A percentile compares a stretch with the other conserved stretches of the same genome.
phyloP scores from a whole-genome alignment of 257 asterid species.

The Ligustrum vulgare region DNA sequence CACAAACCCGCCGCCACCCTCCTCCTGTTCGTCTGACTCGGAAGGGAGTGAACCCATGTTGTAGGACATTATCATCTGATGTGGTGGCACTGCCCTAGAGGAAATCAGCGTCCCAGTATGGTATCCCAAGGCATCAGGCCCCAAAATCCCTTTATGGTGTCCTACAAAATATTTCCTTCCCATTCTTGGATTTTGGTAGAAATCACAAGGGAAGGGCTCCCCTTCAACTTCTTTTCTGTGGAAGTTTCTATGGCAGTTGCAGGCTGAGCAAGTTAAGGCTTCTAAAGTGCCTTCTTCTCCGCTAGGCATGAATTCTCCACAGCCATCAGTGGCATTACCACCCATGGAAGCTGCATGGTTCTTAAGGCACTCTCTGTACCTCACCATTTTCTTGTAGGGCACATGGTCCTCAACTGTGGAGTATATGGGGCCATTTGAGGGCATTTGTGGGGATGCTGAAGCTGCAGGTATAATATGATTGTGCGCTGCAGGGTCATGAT shows the following conservation, averaged over 20 bases:
- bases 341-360: slow-evolving; percentile 97
- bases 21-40: slow-evolving; percentile 65
- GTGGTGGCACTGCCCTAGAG: slow-evolving; percentile 40
- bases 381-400: slow-evolving; percentile 47
- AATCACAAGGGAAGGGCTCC: slow-evolving; percentile 40
- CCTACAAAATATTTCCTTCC: slow-evolving; percentile 53
- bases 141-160: slow-evolving; percentile 32
- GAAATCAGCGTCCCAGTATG: slow-evolving; percentile 29
- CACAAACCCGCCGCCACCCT: slow-evolving; percentile 20
- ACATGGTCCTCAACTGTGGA: slow-evolving; percentile 31
- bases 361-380: slow-evolving; percentile 78
- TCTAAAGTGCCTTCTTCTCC: slow-evolving; percentile 79
- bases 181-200: slow-evolving; percentile 35
- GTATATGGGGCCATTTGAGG: slow-evolving; percentile 38
- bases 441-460: slow-evolving; percentile 28
- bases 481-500: slow-evolving; percentile 40
- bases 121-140: slow-evolving; percentile 33
- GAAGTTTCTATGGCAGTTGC: slow-evolving; percentile 86
- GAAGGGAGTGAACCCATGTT: slow-evolving; percentile 45
- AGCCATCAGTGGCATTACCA: slow-evolving; percentile 84
- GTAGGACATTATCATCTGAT: slow-evolving; percentile 69
- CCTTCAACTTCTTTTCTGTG: slow-evolving; percentile 79
- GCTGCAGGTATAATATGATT: slow-evolving; percentile 35
- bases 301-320: slow-evolving; percentile 95
- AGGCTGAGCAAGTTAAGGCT: slow-evolving; percentile 86